These are phyloP conservation scores for Mixia osmundae DNA, from an alignment of 1,284 basidiomycete species.

Conservation along the genomic window DNA sequence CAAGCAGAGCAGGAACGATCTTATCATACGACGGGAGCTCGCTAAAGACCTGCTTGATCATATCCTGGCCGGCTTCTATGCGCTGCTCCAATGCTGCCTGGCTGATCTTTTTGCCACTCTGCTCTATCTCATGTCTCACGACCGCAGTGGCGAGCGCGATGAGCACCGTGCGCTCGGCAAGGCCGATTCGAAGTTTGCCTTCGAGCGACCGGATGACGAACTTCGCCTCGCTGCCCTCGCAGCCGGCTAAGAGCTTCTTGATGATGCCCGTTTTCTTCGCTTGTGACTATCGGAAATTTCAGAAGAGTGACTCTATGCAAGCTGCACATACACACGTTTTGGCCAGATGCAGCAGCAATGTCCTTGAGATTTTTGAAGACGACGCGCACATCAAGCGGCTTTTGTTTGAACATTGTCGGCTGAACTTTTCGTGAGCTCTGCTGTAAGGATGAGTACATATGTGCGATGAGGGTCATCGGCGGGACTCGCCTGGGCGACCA, in stretches of 20 bases:
- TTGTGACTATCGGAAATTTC: conserved; percentile 42
- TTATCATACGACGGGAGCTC: conserved; percentile 84
- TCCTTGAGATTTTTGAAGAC: conserved; percentile 70
- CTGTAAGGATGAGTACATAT: background rate
- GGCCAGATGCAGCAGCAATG: conserved; percentile 60
- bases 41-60: conserved; percentile 80
- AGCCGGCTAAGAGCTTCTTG: conserved; percentile 78
- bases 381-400: conserved; percentile 60
- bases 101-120: conserved; percentile 31
- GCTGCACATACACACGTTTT: conserved; percentile 34
- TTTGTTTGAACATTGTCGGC: conserved; percentile 83
- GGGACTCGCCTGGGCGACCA: conserved; percentile 65
- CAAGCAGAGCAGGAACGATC: conserved; percentile 75
- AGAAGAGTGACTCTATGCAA: conserved; percentile 12
- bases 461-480: background rate
- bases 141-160: conserved; percentile 68
- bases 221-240: conserved; percentile 58
- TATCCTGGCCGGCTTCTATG: conserved; percentile 54
- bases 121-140: conserved; percentile 28
- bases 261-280: conserved; percentile 86
- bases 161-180: conserved; percentile 80
- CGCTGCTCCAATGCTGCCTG: conserved; percentile 45
- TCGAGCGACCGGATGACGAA: conserved; percentile 89
- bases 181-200: conserved; percentile 89
- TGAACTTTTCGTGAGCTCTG: conserved; percentile 84